phyloP scores from a whole-genome alignment of 768 basidiomycete genomes.

The Podaxis sp. region DNA sequence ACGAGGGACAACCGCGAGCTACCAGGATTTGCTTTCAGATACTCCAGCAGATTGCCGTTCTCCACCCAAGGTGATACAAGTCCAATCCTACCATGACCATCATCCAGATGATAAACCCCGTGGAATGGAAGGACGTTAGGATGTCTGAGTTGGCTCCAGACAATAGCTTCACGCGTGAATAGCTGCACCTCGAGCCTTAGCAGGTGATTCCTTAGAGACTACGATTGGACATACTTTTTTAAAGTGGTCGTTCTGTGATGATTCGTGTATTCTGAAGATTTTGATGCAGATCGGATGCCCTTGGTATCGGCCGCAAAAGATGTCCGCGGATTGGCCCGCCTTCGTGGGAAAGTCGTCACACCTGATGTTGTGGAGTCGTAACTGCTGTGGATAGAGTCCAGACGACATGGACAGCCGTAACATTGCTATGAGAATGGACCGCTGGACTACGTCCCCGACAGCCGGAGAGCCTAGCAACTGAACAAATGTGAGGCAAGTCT shows the following conservation, averaged over 20 bases:
- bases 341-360: not conserved
- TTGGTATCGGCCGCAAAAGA: slow-evolving; percentile 24
- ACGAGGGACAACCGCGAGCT: not conserved
- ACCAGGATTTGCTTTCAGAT: not conserved
- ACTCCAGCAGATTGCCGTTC: slow-evolving; percentile 13
- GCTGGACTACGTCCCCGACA: not conserved
- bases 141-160: slow-evolving; percentile 18
- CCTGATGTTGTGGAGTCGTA: not conserved
- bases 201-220: not conserved
- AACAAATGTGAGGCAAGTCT: not conserved
- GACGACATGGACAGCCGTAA: not conserved
- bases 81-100: not conserved
- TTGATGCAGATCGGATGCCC: slow-evolving; percentile 26
- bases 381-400: slow-evolving; percentile 1
- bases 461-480: not conserved
- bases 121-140: slow-evolving; percentile 16
- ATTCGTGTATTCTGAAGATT: not conserved
- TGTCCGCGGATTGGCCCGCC: slow-evolving; percentile 23
- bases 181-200: not conserved
- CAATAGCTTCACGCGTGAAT: slow-evolving; percentile 14
- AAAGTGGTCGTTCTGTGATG: not conserved
- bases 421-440: not conserved
- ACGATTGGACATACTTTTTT: not conserved
- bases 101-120: slow-evolving; percentile 6
- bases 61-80: slow-evolving; percentile 18